These are phyloP conservation scores for Kazachstania viticola DNA, from an alignment of 805 yeast genomes.

Conservation along the genomic window DNA sequence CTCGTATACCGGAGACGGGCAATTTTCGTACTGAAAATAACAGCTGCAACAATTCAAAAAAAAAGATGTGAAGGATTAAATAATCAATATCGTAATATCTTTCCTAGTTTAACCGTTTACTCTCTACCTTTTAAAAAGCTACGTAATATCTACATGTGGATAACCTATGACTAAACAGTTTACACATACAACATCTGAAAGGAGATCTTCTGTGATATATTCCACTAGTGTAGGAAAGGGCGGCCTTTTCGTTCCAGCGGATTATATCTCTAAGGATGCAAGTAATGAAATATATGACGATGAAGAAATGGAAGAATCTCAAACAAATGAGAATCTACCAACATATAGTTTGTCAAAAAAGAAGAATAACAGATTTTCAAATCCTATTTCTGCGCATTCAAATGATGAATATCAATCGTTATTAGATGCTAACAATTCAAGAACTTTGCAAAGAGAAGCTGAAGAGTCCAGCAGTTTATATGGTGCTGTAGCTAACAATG, in stretches of 20 bases:
- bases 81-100: too few species aligned
- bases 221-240: constrained; percentile 26
- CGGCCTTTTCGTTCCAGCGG: constrained; percentile 23
- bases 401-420: constrained; percentile 5
- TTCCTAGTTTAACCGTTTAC: too few species aligned
- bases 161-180: constrained; percentile 19
- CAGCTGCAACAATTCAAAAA: too few species aligned
- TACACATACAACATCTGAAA: constrained; percentile 17
- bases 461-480: constrained; percentile 1
- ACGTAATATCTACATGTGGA: too few species aligned
- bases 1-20: too few species aligned
- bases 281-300: constrained; percentile 8
- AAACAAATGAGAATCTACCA: neutral
- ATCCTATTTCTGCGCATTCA: neutral
- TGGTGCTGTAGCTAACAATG: constrained; percentile 1
- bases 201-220: constrained; percentile 24
- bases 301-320: constrained; percentile 3
- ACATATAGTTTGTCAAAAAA: neutral
- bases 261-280: constrained; percentile 13
- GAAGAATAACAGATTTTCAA: constrained; percentile 1
- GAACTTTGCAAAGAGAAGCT: constrained; percentile 13
- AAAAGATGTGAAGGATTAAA: too few species aligned
- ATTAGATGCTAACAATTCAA: constrained; percentile 13
- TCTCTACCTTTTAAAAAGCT: too few species aligned
- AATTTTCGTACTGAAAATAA: too few species aligned